Evolutionary conservation across 495 filamentous ascomycete species (phyloP), one percentile per base, ranked within the genome.

Genomic region (Daldinia grandis): DNA sequence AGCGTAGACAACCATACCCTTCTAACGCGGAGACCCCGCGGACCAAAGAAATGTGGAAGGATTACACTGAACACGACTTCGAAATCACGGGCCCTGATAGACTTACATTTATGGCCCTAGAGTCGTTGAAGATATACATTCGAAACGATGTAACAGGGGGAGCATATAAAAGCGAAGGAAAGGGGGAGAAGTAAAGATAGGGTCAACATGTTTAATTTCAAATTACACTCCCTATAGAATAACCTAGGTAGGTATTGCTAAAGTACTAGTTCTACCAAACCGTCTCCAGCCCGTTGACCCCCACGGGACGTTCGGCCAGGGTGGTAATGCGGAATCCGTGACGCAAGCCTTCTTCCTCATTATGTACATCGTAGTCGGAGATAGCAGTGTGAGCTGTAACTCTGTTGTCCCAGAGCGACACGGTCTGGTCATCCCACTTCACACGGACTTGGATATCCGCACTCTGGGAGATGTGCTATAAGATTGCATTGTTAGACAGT

Each of bases 341-440:
- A 24, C 80, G 72, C 59, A 82, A 50, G 9, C 83, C 84, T 66
- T 85, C 83, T 55, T 78, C 77, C 47, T 78, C 76, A 49, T 81
- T 76, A 44, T 78, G 74, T 12, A 82, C 81, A 65, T 86, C 80
- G 58, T 84, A 87, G 63, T 87, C 84, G 3, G 79, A 82, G 49
- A 86, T 85, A 12, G 83, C 84, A n/a, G 84, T 84, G 66, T 87
- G 85, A 4, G 82, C 81, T 1, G 85, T 87, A 12, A 89, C 85
- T 5, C 91, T 82, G 66, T 94, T 94, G 66, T 93, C 91, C 91
- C 91, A 93, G 62, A 94, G 80, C 0, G 90, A 90, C 25, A 93
- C 88, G 25, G 90, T 91, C 44, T 87, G 82, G 71, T 90, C 84
- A 59, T 85, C 82, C 90, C 90, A 93, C 69, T 87, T 85, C 72